Percentiles rank a stretch among this genome's conserved stretches.
Evolutionary conservation across 2,329 filamentous ascomycete genomes (phyloP).

Genomic region (Colletotrichum graminicola): DNA sequence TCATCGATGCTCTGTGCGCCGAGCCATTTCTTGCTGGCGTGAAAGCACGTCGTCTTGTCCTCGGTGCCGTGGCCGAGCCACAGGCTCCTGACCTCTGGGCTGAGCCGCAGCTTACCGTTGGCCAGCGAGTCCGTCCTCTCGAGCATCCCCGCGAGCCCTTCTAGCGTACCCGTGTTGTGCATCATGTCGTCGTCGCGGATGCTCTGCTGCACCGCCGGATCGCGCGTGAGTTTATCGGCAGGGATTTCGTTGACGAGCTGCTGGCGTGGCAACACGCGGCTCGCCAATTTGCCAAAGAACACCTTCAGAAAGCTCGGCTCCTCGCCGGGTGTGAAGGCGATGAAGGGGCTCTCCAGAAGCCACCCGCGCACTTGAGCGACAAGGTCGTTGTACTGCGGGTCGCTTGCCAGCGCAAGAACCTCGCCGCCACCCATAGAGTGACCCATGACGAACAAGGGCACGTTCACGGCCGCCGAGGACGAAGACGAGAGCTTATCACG

Average conservation of each 20-base stretch:
- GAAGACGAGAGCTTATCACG: slow-evolving; percentile 60
- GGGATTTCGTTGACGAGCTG: slow-evolving; percentile 77
- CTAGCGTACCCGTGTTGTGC: slow-evolving; percentile 88
- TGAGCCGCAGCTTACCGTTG: slow-evolving; percentile 64
- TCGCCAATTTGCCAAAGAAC: slow-evolving; percentile 74
- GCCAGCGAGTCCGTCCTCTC: slow-evolving; percentile 76
- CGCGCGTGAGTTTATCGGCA: slow-evolving; percentile 73
- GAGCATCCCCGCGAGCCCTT: slow-evolving; percentile 81
- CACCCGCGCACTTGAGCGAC: slow-evolving; percentile 76
- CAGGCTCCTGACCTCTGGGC: slow-evolving; percentile 70
- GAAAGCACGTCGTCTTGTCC: slow-evolving; percentile 77
- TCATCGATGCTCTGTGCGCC: slow-evolving; percentile 71
- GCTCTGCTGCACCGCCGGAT: slow-evolving; percentile 71
- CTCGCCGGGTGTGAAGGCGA: slow-evolving; percentile 76
- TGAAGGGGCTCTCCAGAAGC: slow-evolving; percentile 82
- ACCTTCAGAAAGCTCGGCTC: slow-evolving; percentile 75
- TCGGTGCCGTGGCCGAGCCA: slow-evolving; percentile 82
- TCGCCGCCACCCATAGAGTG: slow-evolving; percentile 93
- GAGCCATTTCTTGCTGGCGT: slow-evolving; percentile 74
- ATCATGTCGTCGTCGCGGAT: slow-evolving; percentile 76
- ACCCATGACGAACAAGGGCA: slow-evolving; percentile 86
- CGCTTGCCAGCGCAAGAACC: slow-evolving; percentile 71
- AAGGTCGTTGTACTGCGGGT: slow-evolving; percentile 64
- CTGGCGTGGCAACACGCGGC: slow-evolving; percentile 73
- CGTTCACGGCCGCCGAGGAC: slow-evolving; percentile 43